Conservation (phyloP, 106 monocot species). For the Phalaenopsis aphrodite region DNA sequence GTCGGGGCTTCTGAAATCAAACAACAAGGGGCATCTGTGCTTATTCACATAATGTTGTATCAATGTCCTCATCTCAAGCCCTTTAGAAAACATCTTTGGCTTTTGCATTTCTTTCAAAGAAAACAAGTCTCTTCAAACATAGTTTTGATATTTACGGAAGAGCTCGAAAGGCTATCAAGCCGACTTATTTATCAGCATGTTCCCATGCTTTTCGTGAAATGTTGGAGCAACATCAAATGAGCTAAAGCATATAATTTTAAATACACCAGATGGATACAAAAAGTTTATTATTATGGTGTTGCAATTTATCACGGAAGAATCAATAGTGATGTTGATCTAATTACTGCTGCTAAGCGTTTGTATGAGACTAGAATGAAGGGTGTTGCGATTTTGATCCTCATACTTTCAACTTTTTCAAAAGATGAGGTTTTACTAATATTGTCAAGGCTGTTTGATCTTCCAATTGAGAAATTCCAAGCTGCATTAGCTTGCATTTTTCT, state of each 20-base stretch:
- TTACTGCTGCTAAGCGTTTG: constrained; percentile 73
- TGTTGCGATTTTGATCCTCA: constrained; percentile 85
- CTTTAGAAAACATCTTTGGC: too few species aligned
- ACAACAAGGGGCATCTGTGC: too few species aligned
- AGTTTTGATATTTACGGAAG: too few species aligned
- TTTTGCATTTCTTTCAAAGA: too few species aligned
- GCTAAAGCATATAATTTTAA: constrained; percentile 63
- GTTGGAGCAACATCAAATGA: constrained; percentile 59
- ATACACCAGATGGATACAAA: constrained; percentile 83
- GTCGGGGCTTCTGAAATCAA: too few species aligned
- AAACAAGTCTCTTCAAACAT: too few species aligned
- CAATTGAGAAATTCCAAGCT: too few species aligned
- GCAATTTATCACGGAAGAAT: constrained; percentile 76
- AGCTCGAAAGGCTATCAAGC: too few species aligned
- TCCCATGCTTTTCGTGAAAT: constrained; percentile 56
- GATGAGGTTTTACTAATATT: constrained; percentile 61
- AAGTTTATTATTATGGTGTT: constrained; percentile 79
- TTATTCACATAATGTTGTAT: too few species aligned
- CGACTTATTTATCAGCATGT: constrained; percentile 79
- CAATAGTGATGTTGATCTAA: constrained; percentile 62
- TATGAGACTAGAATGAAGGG: constrained; percentile 92
- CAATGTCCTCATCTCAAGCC: too few species aligned
- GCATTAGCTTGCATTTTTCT: constrained; percentile 12
- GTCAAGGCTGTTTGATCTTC: background rate
- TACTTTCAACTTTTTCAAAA: constrained; percentile 86